phyloP scores from a whole-genome alignment of 2,329 filamentous ascomycete genomes.

The Microcyclospora pomicola region DNA sequence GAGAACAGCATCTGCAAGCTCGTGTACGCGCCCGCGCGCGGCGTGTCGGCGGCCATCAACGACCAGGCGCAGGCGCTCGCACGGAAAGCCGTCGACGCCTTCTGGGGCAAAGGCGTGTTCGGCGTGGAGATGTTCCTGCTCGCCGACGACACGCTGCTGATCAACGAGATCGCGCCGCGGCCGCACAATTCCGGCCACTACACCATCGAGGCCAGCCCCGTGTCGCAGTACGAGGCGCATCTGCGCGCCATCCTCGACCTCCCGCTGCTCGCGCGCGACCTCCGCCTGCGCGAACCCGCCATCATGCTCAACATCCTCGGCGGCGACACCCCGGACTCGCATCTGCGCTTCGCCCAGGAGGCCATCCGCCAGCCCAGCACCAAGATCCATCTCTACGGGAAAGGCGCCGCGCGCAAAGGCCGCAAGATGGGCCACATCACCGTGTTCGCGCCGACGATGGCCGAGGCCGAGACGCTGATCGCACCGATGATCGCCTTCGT shows the following conservation, averaged over 20 bases:
- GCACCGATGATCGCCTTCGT: conserved; percentile 55
- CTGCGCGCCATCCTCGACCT: conserved; percentile 67
- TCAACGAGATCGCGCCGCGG: conserved; percentile 78
- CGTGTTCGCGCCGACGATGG: conserved; percentile 54
- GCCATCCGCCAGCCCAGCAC: conserved; percentile 44
- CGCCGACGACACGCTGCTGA: conserved; percentile 52
- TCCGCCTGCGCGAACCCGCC: conserved; percentile 44
- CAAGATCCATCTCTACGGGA: conserved; percentile 79
- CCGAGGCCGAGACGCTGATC: conserved; percentile 52
- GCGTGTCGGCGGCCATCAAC: conserved; percentile 47
- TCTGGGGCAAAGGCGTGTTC: conserved; percentile 85
- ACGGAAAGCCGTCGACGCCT: conserved; percentile 60
- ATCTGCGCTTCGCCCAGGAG: conserved; percentile 42
- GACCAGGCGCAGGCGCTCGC: conserved; percentile 62
- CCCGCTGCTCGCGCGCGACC: conserved; percentile 37
- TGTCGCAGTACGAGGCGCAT: conserved; percentile 88
- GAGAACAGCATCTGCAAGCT: conserved; percentile 92
- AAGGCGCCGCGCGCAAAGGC: conserved; percentile 65
- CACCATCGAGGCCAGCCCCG: conserved; percentile 79
- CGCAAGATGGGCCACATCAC: conserved; percentile 96
- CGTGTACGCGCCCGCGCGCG: conserved; percentile 71
- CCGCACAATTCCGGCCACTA: conserved; percentile 90
- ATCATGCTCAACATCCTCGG: conserved; percentile 78
- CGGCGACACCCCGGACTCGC: conserved; percentile 50
- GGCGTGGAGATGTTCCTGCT: conserved; percentile 93